Conservation (phyloP, 306 rosid genomes). For the Cucurbita ficifolia region DNA sequence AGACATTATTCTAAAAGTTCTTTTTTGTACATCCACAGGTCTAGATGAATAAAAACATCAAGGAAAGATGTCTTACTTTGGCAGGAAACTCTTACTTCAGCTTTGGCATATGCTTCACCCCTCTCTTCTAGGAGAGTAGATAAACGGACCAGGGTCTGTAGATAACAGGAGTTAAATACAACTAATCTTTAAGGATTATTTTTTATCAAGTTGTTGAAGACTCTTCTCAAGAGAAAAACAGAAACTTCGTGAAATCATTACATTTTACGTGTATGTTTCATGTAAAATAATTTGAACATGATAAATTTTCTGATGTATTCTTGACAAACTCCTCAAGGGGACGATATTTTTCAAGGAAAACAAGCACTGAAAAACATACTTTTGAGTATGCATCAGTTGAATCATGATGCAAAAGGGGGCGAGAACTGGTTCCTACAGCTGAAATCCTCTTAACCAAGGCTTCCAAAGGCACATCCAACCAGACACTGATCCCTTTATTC, state of each 20-base stretch:
- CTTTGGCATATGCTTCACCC: constrained; percentile 63
- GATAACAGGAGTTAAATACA: constrained; percentile 7
- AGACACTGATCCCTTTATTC: constrained; percentile 75
- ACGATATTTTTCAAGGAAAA: neutral
- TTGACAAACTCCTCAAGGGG: too few species aligned
- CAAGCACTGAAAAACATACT: constrained; percentile 20
- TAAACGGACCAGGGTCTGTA: constrained; percentile 61
- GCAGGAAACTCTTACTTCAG: constrained; percentile 63
- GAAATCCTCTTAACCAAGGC: constrained; percentile 84
- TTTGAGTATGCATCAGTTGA: constrained; percentile 66
- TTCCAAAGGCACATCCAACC: constrained; percentile 93
- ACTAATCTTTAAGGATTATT: neutral
- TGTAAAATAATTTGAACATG: neutral
- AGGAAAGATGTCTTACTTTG: constrained; percentile 28
- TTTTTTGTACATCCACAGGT: neutral
- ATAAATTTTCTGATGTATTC: neutral
- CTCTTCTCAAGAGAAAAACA: neutral
- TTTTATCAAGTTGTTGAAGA: neutral
- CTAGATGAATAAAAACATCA: neutral
- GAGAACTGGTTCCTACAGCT: constrained; percentile 72
- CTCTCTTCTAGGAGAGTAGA: constrained; percentile 67
- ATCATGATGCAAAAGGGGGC: constrained; percentile 86
- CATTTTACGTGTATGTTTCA: neutral
- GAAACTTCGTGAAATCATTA: neutral
- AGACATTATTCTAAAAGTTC: neutral